Evolutionary conservation across 176 grass and related monocot species (phyloP), one percentile per base, ranked within the genome.

Genomic region (Secale cereale): DNA sequence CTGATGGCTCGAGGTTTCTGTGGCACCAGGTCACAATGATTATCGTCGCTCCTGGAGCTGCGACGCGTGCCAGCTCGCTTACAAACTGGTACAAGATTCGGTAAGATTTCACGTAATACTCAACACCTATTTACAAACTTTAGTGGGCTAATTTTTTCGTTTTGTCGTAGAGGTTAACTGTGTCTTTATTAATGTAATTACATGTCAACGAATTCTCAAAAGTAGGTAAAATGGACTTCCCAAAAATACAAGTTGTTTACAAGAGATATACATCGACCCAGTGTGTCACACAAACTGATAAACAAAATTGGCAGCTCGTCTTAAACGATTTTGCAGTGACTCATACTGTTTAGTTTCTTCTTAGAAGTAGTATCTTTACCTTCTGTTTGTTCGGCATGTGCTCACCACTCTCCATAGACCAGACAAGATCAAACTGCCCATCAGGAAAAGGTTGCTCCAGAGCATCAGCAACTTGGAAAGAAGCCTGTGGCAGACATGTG

Each of bases 361-460:
- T 27, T 27, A 29, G 71, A 74, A 74, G 14, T 27, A 50, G 41
- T 50, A 50, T 75, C 15, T 48, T 74, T 65, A 98, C 96, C 96
- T 94, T 94, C n/a, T 8, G 71, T 80, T 98, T 98, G 52, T 98
- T 90, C 60, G 89, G 89, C 96, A 98, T 98, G 81, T 98, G 93
- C 78, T 98, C 96, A 11, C 96, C 96, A 78, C 96, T 98, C 83
- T 98, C 96, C 96, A 98, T 95, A 78, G 96, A 98, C 96, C 96
- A 98, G 13, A 98, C 91, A 20, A 98, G 87, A 85, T 95, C 93
- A 68, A 95, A 98, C 64, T 94, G 80, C 8, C 86, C 91, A 91
- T 98, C 89, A 29, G 91, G 86, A 82, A 98, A 98, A 50, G 96
- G 96, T 56, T 98, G 96, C 27, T 98, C 81, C 66, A 98, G 28